Percentiles rank a stretch among this genome's conserved stretches.
Conservation (phyloP, 2,329 filamentous ascomycete species). For the Trichoderma sp. region DNA sequence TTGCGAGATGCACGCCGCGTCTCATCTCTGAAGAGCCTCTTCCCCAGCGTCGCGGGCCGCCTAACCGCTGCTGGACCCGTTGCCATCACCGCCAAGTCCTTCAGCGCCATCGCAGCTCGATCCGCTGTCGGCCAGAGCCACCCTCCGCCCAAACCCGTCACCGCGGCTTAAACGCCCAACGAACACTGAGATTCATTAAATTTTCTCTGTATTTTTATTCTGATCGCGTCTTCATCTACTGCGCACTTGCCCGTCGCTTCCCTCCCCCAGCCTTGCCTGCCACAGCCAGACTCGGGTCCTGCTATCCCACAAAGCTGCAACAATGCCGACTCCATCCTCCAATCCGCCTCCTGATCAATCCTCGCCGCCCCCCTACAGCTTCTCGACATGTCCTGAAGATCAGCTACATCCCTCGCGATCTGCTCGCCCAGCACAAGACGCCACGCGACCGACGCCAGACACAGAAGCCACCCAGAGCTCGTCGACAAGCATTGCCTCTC, state of each 20-base stretch:
- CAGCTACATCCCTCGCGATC: conserved; percentile 35
- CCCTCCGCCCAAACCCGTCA: background rate
- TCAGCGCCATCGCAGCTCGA: conserved; percentile 11
- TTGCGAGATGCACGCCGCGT: conserved; percentile 20
- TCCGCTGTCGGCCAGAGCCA: conserved; percentile 16
- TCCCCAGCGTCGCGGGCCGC: conserved; percentile 15
- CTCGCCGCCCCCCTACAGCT: conserved; percentile 42
- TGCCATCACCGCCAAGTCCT: conserved; percentile 16
- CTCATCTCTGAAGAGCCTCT: conserved; percentile 8
- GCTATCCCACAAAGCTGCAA: conserved; percentile 25
- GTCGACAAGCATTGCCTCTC: conserved; percentile 31
- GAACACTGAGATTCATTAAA: background rate
- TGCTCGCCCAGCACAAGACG: conserved; percentile 32
- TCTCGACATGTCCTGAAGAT: conserved; percentile 50
- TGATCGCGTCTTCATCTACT: background rate
- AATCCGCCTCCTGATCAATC: conserved; percentile 43
- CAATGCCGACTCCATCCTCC: conserved; percentile 51
- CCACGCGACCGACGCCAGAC: conserved; percentile 28
- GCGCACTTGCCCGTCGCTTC: conserved; percentile 1
- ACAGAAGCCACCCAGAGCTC: conserved; percentile 30
- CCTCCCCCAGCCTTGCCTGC: background rate
- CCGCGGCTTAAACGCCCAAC: background rate
- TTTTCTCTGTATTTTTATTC: background rate
- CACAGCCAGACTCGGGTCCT: background rate
- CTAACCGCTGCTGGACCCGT: conserved; percentile 1